Base-by-base conservation (phyloP, 257 asterid species). In the Oldenlandia corymbosa region DNA sequence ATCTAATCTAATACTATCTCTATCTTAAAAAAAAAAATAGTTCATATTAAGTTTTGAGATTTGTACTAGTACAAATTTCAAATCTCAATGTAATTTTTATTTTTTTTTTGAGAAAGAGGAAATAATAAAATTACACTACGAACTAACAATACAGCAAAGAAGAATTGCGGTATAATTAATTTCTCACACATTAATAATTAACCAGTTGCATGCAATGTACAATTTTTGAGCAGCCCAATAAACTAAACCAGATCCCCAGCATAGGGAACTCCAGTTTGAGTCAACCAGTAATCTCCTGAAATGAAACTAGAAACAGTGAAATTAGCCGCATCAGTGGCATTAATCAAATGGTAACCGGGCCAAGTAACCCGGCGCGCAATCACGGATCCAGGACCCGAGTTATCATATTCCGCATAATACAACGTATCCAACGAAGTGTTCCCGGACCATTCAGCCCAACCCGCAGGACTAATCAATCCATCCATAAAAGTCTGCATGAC, bases 401-500 rank as follows among this genome's bases (percentile, higher is more conserved):
- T 88, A 0, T 24, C 46, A 20, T 59, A 88, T 69, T 88, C 96
- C 0, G 80, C 95, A 17, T 84, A 88, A n/a, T 84, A 88, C 54
- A 77, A 71, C 0, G 96, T 88, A 47, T 56, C 78, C 18, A 88
- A 24, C 0, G 88, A 91, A 24, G 86, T 79, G 60, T 76, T 80
- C 1, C 87, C 90, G 0, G 81, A 65, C 95, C 95, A 86, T 0
- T 46, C 30, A 0, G 68, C 53, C 95, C 96, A 88, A 1, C 95
- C 95, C 6, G 60, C 72, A 10, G 92, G 90, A 57, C 66, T 20
- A 0, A 86, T 50, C 68, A 78, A 51, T 4, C 72, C 56, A 6
- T 36, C 93, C 68, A 84, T 66, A 20, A 52, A 71, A 2, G 91
- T 68, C 47, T 78, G 70, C 92, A 86, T 80, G n/a, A 74, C 78